Base-by-base conservation (phyloP, 768 basidiomycete genomes). In the Kockovaella imperatae region DNA sequence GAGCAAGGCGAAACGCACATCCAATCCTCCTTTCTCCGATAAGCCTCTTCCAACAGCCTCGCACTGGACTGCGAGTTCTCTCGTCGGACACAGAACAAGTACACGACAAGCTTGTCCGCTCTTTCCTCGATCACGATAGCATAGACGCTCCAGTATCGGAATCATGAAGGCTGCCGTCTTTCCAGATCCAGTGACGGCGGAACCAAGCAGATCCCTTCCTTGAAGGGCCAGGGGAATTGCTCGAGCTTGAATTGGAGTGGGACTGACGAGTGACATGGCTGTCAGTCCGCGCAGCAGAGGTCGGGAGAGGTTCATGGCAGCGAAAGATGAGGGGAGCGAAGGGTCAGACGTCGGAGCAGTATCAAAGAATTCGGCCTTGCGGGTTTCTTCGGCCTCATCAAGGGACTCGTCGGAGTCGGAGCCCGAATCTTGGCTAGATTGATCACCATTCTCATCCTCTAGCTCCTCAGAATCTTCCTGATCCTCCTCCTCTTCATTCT, bases 101-200 rank as follows among this genome's bases (percentile, higher is more conserved):
- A 95, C 96, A 45, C 95, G 77, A 53, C 64, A 66, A 4, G 72
- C 72, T 39, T 60, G 58, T 14, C 86, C 82, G 55, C 82, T 84
- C 67, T 83, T 86, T 15, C 87, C 84, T 56, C 86, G 83, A 55
- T 96, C 90, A 47, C 95, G 79, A 65, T 91, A 97, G 45, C 91
- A 72, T 25, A 99, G 76, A 49, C 95, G 83, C 70, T 99, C 95
- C n/a, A 76, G 71, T 74, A 91, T 84, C 32, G 95, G 95, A 50
- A 97, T 82, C 63, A 85, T 83, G 73, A 97, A 99, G 1, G 95
- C 95, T 8, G 89, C 93, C 1, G 95, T 99, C 76, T 99, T 99
- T 51, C 95, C 95, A 4, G 90, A 95, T 52, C 95, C 95, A 15
- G 95, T 99, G 15, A 93, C 87, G 17, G 95, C 93, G 50, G 81